Evolutionary conservation across 2,329 filamentous ascomycete genomes (phyloP).

Genomic region (Colletotrichum navitas): DNA sequence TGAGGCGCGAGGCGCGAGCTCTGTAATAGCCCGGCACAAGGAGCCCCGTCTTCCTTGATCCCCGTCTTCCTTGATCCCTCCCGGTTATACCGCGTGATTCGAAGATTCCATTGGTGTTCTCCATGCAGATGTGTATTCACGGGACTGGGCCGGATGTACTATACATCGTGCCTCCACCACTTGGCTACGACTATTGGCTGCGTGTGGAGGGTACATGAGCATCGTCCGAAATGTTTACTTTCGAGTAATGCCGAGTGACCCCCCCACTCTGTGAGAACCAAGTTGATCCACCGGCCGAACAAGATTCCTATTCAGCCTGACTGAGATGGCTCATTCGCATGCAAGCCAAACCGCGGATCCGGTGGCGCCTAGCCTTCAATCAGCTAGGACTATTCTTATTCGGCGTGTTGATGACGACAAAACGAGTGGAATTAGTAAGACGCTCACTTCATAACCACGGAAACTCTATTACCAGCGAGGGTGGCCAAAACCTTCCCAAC

Average conservation of each 20-base stretch:
- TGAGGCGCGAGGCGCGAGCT: background rate
- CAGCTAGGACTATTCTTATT: too few species aligned
- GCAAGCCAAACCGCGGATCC: background rate
- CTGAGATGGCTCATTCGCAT: too few species aligned
- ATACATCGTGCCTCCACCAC: conserved; percentile 18
- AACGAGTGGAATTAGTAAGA: too few species aligned
- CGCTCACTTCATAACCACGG: background rate
- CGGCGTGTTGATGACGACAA: background rate
- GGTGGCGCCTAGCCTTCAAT: conserved; percentile 7
- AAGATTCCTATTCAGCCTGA: background rate
- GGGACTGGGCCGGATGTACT: conserved; percentile 21
- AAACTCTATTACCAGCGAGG: conserved; percentile 7
- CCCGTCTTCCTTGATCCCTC: conserved; percentile 7
- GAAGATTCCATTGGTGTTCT: conserved; percentile 25
- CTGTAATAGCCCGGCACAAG: background rate
- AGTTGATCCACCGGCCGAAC: background rate
- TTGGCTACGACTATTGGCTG: background rate
- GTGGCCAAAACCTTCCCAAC: conserved; percentile 20
- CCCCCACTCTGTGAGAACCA: background rate
- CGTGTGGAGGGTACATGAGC: conserved; percentile 25
- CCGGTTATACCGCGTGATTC: conserved; percentile 25
- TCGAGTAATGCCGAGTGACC: conserved; percentile 22
- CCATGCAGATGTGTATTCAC: conserved; percentile 17
- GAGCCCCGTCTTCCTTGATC: background rate
- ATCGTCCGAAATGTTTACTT: conserved; percentile 10